phyloP scores from a whole-genome alignment of 2,329 filamentous ascomycete species.

The Colletotrichum abscissum region DNA sequence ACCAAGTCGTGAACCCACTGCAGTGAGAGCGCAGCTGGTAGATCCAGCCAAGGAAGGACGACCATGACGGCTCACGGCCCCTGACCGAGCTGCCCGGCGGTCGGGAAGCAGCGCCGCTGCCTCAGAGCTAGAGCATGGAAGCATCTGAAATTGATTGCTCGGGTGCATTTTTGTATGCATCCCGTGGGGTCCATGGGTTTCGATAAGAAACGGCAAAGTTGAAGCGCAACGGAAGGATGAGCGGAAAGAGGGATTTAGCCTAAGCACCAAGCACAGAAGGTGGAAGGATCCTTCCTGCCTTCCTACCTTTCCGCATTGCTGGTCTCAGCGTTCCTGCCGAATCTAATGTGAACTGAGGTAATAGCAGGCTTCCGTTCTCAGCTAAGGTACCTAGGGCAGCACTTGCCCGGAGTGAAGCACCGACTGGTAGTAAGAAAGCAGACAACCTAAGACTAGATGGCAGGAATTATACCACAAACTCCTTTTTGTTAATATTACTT shows the following conservation, averaged over 20 bases:
- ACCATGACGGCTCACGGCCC: neutral
- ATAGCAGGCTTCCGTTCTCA: too few relatives aligned
- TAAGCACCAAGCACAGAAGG: neutral
- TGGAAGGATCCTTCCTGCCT: neutral
- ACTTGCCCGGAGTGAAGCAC: neutral
- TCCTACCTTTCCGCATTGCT: neutral
- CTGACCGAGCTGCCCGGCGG: conserved; percentile 4
- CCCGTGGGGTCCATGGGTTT: neutral
- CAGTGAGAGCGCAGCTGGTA: too few relatives aligned
- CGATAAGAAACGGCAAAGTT: neutral
- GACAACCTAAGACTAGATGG: neutral
- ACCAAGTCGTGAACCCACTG: neutral
- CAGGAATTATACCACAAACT: neutral
- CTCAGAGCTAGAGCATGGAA: conserved; percentile 1
- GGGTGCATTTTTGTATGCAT: neutral
- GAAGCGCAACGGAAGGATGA: neutral
- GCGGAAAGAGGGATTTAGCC: neutral
- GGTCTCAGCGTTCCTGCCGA: neutral
- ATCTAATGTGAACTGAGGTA: neutral
- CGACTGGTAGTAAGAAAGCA: neutral
- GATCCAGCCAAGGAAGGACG: too few relatives aligned
- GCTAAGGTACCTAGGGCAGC: neutral
- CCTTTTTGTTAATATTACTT: too few relatives aligned
- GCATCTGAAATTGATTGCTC: neutral
- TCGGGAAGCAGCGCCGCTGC: conserved; percentile 18